Percentiles rank a stretch among this genome's conserved stretches.
Conservation (phyloP, 768 basidiomycete species). For the Suillus bovinus region DNA sequence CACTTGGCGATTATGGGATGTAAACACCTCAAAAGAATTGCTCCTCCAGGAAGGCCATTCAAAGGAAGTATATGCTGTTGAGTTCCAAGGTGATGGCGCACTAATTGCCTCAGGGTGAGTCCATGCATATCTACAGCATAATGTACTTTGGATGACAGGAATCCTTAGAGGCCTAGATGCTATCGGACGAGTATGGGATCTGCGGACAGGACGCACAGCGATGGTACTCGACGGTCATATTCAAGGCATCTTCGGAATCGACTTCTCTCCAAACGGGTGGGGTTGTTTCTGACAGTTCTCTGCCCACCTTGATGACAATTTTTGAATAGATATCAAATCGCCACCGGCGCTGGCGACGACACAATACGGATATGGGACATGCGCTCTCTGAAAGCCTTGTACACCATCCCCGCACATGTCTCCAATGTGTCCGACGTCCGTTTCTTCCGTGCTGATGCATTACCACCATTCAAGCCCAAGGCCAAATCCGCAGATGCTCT, state of each 20-base stretch:
- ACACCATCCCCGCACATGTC: conserved; percentile 95
- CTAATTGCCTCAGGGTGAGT: conserved; percentile 86
- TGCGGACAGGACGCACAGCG: conserved; percentile 91
- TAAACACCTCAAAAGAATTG: conserved; percentile 75
- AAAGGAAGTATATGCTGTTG: conserved; percentile 94
- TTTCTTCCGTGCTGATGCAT: conserved; percentile 79
- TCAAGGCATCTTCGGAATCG: conserved; percentile 86
- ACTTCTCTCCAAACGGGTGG: conserved; percentile 95
- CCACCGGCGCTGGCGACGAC: conserved; percentile 95
- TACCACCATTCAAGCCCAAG: conserved; percentile 41
- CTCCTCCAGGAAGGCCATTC: conserved; percentile 96
- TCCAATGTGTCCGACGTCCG: conserved; percentile 94
- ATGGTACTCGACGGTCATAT: conserved; percentile 99
- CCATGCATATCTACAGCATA: conserved; percentile 24
- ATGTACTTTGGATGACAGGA: background rate
- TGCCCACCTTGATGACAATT: background rate
- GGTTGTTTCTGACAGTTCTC: conserved; percentile 26
- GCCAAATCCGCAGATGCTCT: conserved; percentile 43
- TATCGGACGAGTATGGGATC: conserved; percentile 96
- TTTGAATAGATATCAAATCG: conserved; percentile 83
- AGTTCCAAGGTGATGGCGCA: conserved; percentile 94
- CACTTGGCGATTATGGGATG: conserved; percentile 97
- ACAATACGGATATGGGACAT: conserved; percentile 99
- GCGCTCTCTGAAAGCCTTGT: conserved; percentile 86
- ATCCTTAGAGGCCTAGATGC: conserved; percentile 84